Evolutionary conservation across 371 early-diverging fungal genomes (phyloP).

Genomic region (Mucor irregularis): DNA sequence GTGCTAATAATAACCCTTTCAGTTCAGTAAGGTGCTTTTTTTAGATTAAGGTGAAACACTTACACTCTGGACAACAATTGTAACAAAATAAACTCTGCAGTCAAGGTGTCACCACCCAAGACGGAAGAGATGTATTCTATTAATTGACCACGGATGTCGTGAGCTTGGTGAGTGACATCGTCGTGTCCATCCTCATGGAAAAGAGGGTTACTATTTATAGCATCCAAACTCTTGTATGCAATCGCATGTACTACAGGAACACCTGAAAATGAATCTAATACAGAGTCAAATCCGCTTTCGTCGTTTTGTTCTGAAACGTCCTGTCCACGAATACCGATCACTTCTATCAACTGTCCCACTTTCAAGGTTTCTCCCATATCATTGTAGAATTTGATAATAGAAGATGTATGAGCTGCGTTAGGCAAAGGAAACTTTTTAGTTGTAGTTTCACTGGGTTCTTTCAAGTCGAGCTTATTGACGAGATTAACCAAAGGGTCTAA

Average conservation of each 20-base stretch:
- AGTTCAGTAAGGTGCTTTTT: not conserved
- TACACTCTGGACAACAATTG: conserved; percentile 63
- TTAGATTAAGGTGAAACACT: conserved; percentile 6
- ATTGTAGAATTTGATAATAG: conserved; percentile 55
- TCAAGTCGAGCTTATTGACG: conserved; percentile 20
- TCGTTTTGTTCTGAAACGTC: conserved; percentile 8
- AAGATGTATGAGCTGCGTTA: conserved; percentile 42
- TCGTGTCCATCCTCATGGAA: not conserved
- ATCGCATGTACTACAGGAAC: conserved; percentile 48
- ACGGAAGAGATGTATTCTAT: conserved; percentile 55
- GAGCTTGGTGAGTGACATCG: not conserved
- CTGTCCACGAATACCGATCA: conserved; percentile 54
- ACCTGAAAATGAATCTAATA: conserved; percentile 16
- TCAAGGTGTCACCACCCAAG: conserved; percentile 53
- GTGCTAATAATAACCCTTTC: conserved; percentile 23
- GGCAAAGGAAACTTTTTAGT: conserved; percentile 58
- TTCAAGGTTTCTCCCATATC: conserved; percentile 39
- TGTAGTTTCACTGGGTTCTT: conserved; percentile 4
- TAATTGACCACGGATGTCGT: conserved; percentile 40
- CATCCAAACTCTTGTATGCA: conserved; percentile 25
- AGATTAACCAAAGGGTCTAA: conserved; percentile 9
- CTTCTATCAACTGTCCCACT: conserved; percentile 60
- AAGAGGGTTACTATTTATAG: conserved; percentile 1
- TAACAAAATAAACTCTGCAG: conserved; percentile 61
- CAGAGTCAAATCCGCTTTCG: conserved; percentile 19